Percentiles rank a stretch among this genome's conserved stretches.
Evolutionary conservation across 164 flowering plant genomes (phyloP).

Genomic region (Cinnamomum micranthum): DNA sequence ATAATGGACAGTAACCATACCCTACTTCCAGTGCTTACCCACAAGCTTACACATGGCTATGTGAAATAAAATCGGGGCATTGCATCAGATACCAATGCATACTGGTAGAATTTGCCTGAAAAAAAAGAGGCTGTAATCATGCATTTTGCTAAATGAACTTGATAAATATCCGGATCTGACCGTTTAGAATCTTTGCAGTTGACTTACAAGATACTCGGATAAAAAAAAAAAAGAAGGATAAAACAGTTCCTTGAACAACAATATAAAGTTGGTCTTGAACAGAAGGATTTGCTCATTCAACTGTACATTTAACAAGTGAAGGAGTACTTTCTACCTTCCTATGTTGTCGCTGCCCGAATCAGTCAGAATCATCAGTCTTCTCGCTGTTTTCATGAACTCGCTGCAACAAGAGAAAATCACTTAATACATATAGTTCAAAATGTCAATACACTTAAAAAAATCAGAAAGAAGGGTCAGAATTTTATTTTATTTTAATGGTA

Average conservation of each 20-base stretch:
- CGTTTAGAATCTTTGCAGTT: neutral
- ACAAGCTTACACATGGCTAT: neutral
- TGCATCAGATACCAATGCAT: conserved; percentile 1
- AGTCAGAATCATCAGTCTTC: conserved; percentile 56
- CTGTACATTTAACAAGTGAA: conserved; percentile 43
- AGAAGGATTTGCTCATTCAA: conserved; percentile 23
- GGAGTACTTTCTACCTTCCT: conserved; percentile 34
- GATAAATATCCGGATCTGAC: neutral
- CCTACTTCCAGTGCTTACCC: neutral
- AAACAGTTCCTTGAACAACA: conserved; percentile 6
- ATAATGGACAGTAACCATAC: neutral
- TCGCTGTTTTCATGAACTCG: conserved; percentile 55
- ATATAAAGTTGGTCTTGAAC: conserved; percentile 20
- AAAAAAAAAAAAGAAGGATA: conserved; percentile 17
- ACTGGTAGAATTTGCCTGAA: conserved; percentile 4
- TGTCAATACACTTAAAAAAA: neutral
- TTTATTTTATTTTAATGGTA: too few relatives aligned
- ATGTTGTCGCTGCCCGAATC: conserved; percentile 57
- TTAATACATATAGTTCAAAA: neutral
- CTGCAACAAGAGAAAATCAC: conserved; percentile 36
- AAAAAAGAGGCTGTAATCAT: neutral
- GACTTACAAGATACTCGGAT: neutral
- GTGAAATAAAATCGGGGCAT: neutral
- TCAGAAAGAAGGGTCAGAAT: neutral
- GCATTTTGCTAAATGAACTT: conserved; percentile 1